phyloP scores from a whole-genome alignment of 2,329 filamentous ascomycete genomes.

The Fusarium graminum region DNA sequence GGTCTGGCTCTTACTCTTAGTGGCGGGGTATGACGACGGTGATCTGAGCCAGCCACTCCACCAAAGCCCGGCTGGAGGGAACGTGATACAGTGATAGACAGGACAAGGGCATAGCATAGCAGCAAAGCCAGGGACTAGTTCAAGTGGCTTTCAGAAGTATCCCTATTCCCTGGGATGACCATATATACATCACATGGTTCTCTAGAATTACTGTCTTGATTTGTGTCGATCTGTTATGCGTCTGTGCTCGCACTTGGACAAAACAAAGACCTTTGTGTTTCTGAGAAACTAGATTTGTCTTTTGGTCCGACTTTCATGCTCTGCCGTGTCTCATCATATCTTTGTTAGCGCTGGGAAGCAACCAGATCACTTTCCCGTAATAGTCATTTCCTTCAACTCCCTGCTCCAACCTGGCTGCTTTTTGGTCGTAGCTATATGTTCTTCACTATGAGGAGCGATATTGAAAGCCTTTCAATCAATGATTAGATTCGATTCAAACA shows the following conservation, averaged over 20 bases:
- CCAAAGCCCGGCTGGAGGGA: constrained; percentile 42
- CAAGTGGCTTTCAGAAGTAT: neutral
- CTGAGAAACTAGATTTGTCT: constrained; percentile 1
- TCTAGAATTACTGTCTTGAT: neutral
- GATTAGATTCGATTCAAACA: constrained; percentile 32
- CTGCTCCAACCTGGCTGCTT: constrained; percentile 30
- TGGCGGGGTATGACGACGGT: constrained; percentile 46
- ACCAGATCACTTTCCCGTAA: constrained; percentile 24
- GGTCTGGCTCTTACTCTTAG: constrained; percentile 12
- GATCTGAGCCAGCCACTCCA: constrained; percentile 42
- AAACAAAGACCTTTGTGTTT: neutral
- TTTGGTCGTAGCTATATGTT: constrained; percentile 23
- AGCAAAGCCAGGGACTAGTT: constrained; percentile 7
- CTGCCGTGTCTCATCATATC: constrained; percentile 3
- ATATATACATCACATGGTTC: constrained; percentile 1
- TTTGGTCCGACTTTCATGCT: constrained; percentile 28
- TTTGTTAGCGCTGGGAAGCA: constrained; percentile 40
- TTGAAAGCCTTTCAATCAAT: constrained; percentile 5
- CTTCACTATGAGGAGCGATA: constrained; percentile 25
- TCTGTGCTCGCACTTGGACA: neutral
- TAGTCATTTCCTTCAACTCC: constrained; percentile 16
- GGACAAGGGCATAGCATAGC: constrained; percentile 12
- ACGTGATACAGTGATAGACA: constrained; percentile 28
- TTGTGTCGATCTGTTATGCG: constrained; percentile 8
- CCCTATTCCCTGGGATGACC: neutral